A percentile compares a stretch with the other conserved stretches of the same genome.
phyloP scores from a whole-genome alignment of 768 basidiomycete genomes.

The Boletus tomentosulus region DNA sequence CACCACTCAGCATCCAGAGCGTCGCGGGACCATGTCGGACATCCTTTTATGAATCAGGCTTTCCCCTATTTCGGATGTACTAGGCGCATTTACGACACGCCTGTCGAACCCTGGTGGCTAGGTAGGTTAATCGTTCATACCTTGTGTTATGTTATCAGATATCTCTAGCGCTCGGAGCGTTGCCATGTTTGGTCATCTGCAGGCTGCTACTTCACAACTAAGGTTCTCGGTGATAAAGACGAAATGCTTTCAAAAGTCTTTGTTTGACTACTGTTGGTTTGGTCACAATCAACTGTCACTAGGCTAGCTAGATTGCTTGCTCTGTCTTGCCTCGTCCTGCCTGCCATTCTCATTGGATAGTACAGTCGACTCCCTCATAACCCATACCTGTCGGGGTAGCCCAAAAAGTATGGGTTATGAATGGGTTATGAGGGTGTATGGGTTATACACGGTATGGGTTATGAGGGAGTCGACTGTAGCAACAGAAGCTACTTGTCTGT shows the following conservation, averaged over 20 bases:
- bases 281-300: background rate
- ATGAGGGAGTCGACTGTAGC: no score
- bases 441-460: no score
- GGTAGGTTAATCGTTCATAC: background rate
- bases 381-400: no score
- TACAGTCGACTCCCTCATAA: no score
- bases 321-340: no score
- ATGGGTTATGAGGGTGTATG: no score
- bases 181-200: conserved; percentile 3
- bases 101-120: no score
- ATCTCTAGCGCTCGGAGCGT: conserved; percentile 10
- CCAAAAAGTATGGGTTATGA: no score
- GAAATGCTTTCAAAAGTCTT: background rate
- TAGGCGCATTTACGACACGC: conserved; percentile 10
- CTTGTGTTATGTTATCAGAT: conserved; percentile 3
- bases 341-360: no score
- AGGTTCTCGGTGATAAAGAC: no score
- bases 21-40: conserved; percentile 7
- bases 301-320: background rate
- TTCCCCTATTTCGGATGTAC: background rate
- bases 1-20: conserved; percentile 6
- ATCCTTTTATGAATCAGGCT: background rate
- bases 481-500: no score
- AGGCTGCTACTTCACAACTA: background rate
- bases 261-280: no score